Evolutionary conservation across 768 basidiomycete genomes (phyloP).

Genomic region (Pulveroboletus sp.): DNA sequence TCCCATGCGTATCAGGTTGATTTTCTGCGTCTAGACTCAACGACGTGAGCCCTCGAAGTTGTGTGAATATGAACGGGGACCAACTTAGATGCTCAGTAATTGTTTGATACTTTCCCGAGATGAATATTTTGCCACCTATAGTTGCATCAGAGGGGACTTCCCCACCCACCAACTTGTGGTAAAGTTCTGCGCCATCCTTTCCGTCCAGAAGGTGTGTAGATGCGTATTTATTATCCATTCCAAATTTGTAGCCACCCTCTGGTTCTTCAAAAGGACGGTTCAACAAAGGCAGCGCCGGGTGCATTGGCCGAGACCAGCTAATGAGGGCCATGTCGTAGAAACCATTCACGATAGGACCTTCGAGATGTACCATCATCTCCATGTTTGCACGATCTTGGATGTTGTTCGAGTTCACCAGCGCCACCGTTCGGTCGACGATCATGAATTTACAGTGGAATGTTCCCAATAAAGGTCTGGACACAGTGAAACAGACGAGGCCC

Average conservation of each 20-base stretch:
- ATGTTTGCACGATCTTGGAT: slow-evolving; percentile 55
- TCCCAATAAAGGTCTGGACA: slow-evolving; percentile 45
- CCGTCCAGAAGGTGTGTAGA: slow-evolving; percentile 29
- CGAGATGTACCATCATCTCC: slow-evolving; percentile 66
- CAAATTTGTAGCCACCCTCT: slow-evolving; percentile 37
- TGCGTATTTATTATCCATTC: slow-evolving; percentile 32
- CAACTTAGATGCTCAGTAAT: slow-evolving; percentile 40
- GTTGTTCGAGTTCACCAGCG: slow-evolving; percentile 63
- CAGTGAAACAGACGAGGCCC: background rate
- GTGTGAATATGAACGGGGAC: background rate
- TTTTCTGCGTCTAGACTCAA: slow-evolving; percentile 30
- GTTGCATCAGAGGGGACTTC: slow-evolving; percentile 8
- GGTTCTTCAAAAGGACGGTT: slow-evolving; percentile 29
- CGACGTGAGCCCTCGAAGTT: slow-evolving; percentile 9
- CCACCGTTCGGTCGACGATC: slow-evolving; percentile 65
- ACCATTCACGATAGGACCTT: slow-evolving; percentile 65
- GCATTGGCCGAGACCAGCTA: slow-evolving; percentile 50
- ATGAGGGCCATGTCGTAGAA: slow-evolving; percentile 68
- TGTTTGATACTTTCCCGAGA: slow-evolving; percentile 34
- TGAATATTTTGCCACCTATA: slow-evolving; percentile 17
- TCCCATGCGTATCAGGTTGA: slow-evolving; percentile 33
- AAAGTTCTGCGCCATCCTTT: slow-evolving; percentile 22
- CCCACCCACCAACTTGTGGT: slow-evolving; percentile 16
- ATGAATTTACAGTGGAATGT: slow-evolving; percentile 74
- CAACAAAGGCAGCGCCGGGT: slow-evolving; percentile 43